Evolutionary conservation across 2,329 filamentous ascomycete species (phyloP), one percentile per base, ranked within the genome.

Genomic region (Aspergillus spinulosporus): DNA sequence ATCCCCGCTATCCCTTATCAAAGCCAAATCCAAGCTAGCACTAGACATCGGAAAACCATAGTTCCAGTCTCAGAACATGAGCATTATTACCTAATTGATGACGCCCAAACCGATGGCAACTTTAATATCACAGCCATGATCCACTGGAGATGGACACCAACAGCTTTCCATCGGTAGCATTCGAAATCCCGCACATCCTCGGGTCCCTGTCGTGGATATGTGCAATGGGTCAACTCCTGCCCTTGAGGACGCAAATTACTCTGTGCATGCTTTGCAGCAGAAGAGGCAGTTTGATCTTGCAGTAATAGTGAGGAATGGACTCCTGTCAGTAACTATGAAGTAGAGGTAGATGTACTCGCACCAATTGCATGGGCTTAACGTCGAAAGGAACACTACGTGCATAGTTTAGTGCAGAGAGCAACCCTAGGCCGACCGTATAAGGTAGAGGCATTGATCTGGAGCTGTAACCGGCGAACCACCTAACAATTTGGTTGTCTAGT

Each of bases 121-220:
- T 77, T 70, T 56, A 76, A 78, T 54, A 74, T 82, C 34, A 80
- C 74, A 4, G 77, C 76, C 1, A 76, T 82, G 32, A 76, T 81
- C 51, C 78, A 82, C 59, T 81, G 76, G 76, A 73, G 78, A 57
- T 76, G 69, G 70, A 68, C 72, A 21, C 52, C 68, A 48, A 66
- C 69, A 12, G 67, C 68, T 21, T 21, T 14, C 60, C 73, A 1
- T 67, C 71, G 51, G 62, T 66, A 26, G 75, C 76, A 1, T 80
- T 80, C 21, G 76, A 75, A 63, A 78, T 76, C 11, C 75, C 75
- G 0, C 66, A 76, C 34, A 66, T 69, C 34, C 59, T 79, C 29
- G 64, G 26, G 26, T 78, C 45, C 72, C 70, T 1, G 73, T 78
- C 46, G 68, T 54, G n/a, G 68, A 75, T 11, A 78, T 79, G 52